Evolutionary conservation across 352 stramenopile genomes (phyloP), one percentile per base, ranked within the genome.

Genomic region (Albugo laibachii): DNA sequence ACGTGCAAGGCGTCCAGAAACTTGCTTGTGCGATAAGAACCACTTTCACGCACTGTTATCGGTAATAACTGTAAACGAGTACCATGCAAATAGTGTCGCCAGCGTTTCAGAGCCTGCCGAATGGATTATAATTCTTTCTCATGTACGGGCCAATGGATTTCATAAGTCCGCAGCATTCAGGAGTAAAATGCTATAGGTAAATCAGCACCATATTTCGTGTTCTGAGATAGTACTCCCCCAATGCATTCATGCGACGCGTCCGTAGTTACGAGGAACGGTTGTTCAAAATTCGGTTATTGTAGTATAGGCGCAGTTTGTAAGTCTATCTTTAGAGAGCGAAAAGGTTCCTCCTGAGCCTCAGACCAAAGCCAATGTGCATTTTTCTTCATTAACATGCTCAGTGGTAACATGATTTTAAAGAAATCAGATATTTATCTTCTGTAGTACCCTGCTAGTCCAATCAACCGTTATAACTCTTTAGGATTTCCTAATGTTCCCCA

Each of bases 401-500:
- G 41, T 18, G 53, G 53, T 1, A 55, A 31, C 3, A 55, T 54
- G 0, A 63, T 15, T n/a, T 49, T 31, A 3, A 47, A 49, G 24
- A 45, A 63, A 8, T 56, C 40, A 13, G 16, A 24, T 2, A 63
- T 45, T 18, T 58, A 60, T 5, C 49, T 49, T 4, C 49, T 42
- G 45, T 63, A 63, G 36, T 58, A 60, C 11, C 49, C 53, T 4
- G 49, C 45, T 2, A 58, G 36, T 16, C 48, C 53, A 11, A 63
- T 49, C n/a, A 59, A 60, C 13, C 52, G 41, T 35, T 52, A 36
- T 1, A 53, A n/a, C 13, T 54, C 53, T 35, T 57, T 60, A 6
- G 13, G n/a, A 15, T 31, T 55, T 6, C 0, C 38, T 14, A 54
- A 54, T 41, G 14, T 13, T 18, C 35, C 27, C 53, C 53, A 63